These are phyloP conservation scores for Chaetomidium leptoderma DNA, from an alignment of 495 filamentous ascomycete genomes.

Conservation along the genomic window DNA sequence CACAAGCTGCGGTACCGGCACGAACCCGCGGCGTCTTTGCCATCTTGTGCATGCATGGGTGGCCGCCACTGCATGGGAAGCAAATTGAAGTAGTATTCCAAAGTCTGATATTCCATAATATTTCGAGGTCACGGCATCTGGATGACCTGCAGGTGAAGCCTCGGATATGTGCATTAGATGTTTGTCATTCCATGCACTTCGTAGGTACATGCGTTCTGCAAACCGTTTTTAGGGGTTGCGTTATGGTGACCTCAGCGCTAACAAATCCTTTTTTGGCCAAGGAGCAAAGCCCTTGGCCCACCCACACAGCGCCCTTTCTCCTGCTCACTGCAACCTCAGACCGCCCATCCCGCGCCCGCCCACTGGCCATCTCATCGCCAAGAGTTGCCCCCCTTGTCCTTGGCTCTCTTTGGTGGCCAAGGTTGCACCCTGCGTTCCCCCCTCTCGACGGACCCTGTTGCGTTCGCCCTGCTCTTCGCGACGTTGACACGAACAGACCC, in stretches of 20 bases:
- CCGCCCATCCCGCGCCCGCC: slow-evolving; percentile 8
- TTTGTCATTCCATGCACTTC: not conserved
- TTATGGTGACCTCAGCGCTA: slow-evolving; percentile 20
- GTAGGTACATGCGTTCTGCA: not conserved
- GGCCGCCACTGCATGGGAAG: no score
- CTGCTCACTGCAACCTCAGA: not conserved
- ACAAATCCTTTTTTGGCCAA: not conserved
- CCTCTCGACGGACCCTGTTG: slow-evolving; percentile 15
- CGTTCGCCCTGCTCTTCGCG: slow-evolving; percentile 7
- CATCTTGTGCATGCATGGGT: no score
- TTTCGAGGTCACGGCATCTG: not conserved
- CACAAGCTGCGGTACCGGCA: not conserved
- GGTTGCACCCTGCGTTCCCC: slow-evolving; percentile 3
- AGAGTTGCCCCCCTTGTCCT: slow-evolving; percentile 2
- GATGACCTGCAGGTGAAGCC: not conserved
- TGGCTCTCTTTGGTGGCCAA: not conserved
- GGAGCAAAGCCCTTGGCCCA: not conserved
- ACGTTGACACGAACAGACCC: slow-evolving; percentile 18
- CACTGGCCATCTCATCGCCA: slow-evolving; percentile 16
- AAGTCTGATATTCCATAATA: not conserved
- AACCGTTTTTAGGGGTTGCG: not conserved
- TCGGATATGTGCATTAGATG: no score
- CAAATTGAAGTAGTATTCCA: no score
- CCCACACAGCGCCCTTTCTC: not conserved
- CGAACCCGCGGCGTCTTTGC: not conserved